Evolutionary conservation across 1,139 yeast genomes (phyloP), one percentile per base, ranked within the genome.

Genomic region (Sugiyamaella pinicola): DNA sequence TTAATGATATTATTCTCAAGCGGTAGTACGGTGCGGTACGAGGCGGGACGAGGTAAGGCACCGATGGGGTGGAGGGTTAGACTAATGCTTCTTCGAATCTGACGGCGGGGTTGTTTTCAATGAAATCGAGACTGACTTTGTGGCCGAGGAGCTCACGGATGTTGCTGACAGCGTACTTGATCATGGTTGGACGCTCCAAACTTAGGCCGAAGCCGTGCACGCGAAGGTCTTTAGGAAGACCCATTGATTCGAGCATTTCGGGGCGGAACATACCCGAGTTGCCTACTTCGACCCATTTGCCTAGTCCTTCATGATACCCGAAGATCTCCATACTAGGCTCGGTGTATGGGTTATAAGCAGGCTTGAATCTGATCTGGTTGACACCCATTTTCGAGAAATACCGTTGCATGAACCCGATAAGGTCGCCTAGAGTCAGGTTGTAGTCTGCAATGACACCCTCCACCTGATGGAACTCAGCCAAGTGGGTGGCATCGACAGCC

Each of bases 231-330:
- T 85, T 85, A 58, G 99, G 99, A 68, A 95, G 80, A 33, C 99
- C 99, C 98, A 93, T 91, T 46, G 96, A 77, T 74, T 90, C 96
- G 71, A 95, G 80, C 99, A 95, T 95, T 74, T 95, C 99, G 21
- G 99, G 99, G 75, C 99, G 84, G 80, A 95, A 95, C 96, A 95
- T 87, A 72, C 99, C 99, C 21, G 97, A 89, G 78, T 95, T 95
- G 72, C 99, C 99, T 68, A 95, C 91, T 77, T 95, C 99, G 59
- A 95, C 99, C 99, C 99, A 95, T 72, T 90, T 93, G 66, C 81
- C 85, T 65, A 95, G 80, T 47, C 96, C 97, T 65, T 84, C 84
- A 74, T 95, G 99, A 85, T 89, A 93, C 54, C 98, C 95, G 73
- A 86, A 95, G 64, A 95, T 93, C 76, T 95, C 99, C 83, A 95